Percentiles rank a stretch among this genome's conserved stretches.
These are phyloP conservation scores for Carpinus fangiana DNA, from an alignment of 306 rosid species.

Conservation along the genomic window DNA sequence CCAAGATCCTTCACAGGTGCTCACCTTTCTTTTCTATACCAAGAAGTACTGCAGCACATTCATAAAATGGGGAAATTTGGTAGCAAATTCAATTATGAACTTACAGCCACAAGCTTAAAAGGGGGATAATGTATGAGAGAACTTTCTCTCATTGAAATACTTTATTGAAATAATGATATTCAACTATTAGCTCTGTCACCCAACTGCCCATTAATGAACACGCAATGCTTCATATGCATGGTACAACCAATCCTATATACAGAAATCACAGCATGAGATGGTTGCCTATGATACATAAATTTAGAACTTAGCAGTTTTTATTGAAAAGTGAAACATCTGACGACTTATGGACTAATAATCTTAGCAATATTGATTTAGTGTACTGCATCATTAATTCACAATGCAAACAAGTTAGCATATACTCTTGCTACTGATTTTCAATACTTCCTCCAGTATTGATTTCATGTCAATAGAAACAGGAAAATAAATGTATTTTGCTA, in stretches of 20 bases:
- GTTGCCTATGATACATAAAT: background rate
- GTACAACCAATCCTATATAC: background rate
- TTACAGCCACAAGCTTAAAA: background rate
- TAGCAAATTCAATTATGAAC: background rate
- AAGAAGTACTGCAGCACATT: background rate
- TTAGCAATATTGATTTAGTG: background rate
- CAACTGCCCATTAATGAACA: background rate
- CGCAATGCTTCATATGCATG: background rate
- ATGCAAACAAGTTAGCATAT: background rate
- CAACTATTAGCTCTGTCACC: background rate
- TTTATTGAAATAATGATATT: background rate
- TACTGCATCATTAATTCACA: background rate
- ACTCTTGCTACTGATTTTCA: background rate
- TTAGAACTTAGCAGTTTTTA: background rate
- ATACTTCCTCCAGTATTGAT: no score
- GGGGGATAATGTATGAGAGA: background rate
- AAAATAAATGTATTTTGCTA: background rate
- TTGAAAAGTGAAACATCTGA: background rate
- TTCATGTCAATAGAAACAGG: background rate
- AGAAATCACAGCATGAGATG: background rate
- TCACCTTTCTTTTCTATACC: background rate
- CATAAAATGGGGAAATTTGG: background rate
- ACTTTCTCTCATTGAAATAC: background rate
- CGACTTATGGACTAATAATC: background rate
- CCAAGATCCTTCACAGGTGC: conserved; percentile 8